These are phyloP conservation scores for Acrocalymma vagum DNA, from an alignment of 2,329 filamentous ascomycete genomes.

Conservation along the genomic window DNA sequence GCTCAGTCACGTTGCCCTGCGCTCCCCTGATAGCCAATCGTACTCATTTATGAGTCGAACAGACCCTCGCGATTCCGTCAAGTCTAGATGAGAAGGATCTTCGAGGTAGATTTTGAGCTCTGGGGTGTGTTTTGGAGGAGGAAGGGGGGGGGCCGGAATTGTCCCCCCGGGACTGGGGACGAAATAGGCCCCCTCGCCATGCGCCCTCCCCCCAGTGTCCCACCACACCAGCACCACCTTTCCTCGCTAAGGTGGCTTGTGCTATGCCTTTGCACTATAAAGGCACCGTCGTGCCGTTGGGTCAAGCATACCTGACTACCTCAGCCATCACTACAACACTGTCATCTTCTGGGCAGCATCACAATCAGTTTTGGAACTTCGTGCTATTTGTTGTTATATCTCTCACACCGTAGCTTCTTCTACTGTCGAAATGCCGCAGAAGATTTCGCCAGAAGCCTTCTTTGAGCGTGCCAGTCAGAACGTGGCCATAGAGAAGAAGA, in stretches of 20 bases:
- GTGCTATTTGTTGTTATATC: constrained; percentile 12
- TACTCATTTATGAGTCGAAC: constrained; percentile 12
- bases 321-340: constrained; percentile 15
- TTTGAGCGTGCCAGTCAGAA: constrained; percentile 11
- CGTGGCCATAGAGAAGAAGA: constrained; percentile 14
- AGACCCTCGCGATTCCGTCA: constrained; percentile 10
- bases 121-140: constrained; percentile 10
- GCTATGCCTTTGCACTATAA: constrained; percentile 19
- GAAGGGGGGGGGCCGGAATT: too few species aligned
- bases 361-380: constrained; percentile 9
- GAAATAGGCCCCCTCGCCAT: constrained; percentile 8
- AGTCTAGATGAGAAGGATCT: constrained; percentile 17
- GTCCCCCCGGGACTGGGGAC: constrained; percentile 5
- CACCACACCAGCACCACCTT: constrained; percentile 3
- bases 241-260: constrained; percentile 12
- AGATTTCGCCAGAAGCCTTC: constrained; percentile 11
- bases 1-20: constrained; percentile 15
- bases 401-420: constrained; percentile 5
- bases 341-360: constrained; percentile 11
- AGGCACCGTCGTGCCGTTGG: constrained; percentile 11
- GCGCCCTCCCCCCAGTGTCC: constrained; percentile 4
- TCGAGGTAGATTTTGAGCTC: constrained; percentile 12
- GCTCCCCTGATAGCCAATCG: constrained; percentile 12
- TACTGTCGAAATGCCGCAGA: constrained; percentile 13
- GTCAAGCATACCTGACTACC: constrained; percentile 16